Evolutionary conservation across 371 early-diverging fungal species (phyloP), one percentile per base, ranked within the genome.

Genomic region (Mortierella sp.): DNA sequence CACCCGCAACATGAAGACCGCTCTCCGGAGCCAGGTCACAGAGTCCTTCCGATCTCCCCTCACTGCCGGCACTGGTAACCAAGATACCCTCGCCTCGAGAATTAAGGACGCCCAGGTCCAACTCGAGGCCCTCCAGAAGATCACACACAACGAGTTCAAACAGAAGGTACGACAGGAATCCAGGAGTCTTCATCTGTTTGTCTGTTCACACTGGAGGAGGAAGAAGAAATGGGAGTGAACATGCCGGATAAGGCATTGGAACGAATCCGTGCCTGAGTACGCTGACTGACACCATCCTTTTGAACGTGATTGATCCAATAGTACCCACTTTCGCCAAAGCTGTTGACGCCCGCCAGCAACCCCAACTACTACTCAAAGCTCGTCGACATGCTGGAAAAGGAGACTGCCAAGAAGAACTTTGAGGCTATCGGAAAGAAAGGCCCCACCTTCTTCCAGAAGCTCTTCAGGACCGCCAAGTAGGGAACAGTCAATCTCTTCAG

Each of bases 321-420:
- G 93, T 91, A 90, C 77, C 92, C 92, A 1, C 81, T 93, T 16
- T 92, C 93, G 11, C 87, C 92, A 70, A 90, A 88, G 75, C 88
- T 91, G 63, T 75, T 93, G 77, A 87, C 88, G 21, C 93, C 93
- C 68, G 93, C 93, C 51, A 90, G 92, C 74, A 93, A 93, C 75
- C 93, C 93, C 56, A 91, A 91, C 56, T 93, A 93, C 72, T 93
- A 93, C 71, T 86, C 91, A 51, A 83, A 89, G 41, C 88, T 93
- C 18, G 80, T 91, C 16, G 87, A 90, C 41, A 87, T 90, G 49
- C 79, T 93, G 46, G 89, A 88, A 49, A 89, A 85, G 78, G 86
- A 85, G 51, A 85, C 86, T 0, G 82, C 86, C 24, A 82, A 84
- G 74, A 84, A 84, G 79, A 84, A 84, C 76, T 68, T 87, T 56